phyloP scores from a whole-genome alignment of 2,329 filamentous ascomycete genomes.

The Trichoderma citrinoviride region DNA sequence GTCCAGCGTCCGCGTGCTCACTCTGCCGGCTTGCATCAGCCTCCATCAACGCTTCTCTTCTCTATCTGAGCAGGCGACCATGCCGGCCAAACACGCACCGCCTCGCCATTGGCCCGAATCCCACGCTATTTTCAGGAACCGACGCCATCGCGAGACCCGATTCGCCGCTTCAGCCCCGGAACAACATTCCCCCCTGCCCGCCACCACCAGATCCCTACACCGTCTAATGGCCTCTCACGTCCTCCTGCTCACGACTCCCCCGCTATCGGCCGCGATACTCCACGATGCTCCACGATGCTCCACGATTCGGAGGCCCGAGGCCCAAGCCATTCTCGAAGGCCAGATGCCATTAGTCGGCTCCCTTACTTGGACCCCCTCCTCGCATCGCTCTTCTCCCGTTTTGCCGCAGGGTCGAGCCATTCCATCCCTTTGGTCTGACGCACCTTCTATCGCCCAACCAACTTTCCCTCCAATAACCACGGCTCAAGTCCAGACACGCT shows the following conservation, averaged over 20 bases:
- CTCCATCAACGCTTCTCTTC: background rate
- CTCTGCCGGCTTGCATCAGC: background rate
- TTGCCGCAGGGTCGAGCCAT: background rate
- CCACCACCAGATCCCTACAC: slow-evolving; percentile 12
- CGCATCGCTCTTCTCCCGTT: background rate
- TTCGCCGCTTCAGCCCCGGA: background rate
- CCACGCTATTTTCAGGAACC: slow-evolving; percentile 14
- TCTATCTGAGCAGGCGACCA: background rate
- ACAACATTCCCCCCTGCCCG: slow-evolving; percentile 6
- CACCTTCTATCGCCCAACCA: slow-evolving; percentile 7
- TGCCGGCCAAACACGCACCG: background rate
- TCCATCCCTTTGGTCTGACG: slow-evolving; percentile 5
- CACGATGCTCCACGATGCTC: slow-evolving; percentile 20
- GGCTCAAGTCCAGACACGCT: background rate
- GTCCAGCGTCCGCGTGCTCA: background rate
- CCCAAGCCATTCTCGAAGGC: background rate
- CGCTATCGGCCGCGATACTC: slow-evolving; percentile 20
- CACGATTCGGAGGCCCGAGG: slow-evolving; percentile 15
- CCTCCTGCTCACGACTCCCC: background rate
- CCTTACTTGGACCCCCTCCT: background rate
- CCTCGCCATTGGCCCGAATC: background rate
- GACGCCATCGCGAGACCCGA: background rate
- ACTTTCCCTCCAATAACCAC: background rate
- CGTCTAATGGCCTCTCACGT: slow-evolving; percentile 5
- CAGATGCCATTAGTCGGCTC: background rate